Evolutionary conservation across 768 basidiomycete species (phyloP).

Genomic region (Solioccasus polychromus): DNA sequence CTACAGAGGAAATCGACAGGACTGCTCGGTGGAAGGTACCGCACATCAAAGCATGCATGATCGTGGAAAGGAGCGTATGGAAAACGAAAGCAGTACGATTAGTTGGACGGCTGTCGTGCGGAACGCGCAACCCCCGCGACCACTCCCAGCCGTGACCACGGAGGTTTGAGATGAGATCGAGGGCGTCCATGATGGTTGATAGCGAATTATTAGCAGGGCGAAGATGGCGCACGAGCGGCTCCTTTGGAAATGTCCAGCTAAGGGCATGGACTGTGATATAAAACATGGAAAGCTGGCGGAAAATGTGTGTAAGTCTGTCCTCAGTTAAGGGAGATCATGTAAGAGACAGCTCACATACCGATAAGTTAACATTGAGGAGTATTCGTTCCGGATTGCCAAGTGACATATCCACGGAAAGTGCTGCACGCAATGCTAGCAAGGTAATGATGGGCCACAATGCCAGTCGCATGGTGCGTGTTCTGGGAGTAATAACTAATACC

Average conservation of each 20-base stretch:
- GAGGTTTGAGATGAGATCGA: slow-evolving; percentile 49
- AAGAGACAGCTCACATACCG: slow-evolving; percentile 4
- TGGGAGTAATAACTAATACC: slow-evolving; percentile 45
- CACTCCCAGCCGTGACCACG: slow-evolving; percentile 63
- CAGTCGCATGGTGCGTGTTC: slow-evolving; percentile 42
- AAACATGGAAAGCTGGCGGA: slow-evolving; percentile 3
- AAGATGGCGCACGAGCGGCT: too few species aligned
- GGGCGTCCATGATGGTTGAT: slow-evolving; percentile 33
- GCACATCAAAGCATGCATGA: slow-evolving; percentile 38
- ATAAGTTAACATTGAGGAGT: slow-evolving; percentile 8
- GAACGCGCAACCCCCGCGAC: slow-evolving; percentile 32
- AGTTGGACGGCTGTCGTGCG: slow-evolving; percentile 38
- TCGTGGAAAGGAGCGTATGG: slow-evolving; percentile 31
- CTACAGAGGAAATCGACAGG: slow-evolving; percentile 43
- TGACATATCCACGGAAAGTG: slow-evolving; percentile 16
- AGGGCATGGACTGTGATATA: too few species aligned
- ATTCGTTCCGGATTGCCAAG: not conserved
- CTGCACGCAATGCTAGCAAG: slow-evolving; percentile 40
- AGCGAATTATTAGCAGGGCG: not conserved
- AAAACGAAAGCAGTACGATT: slow-evolving; percentile 38
- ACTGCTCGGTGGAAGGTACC: slow-evolving; percentile 47
- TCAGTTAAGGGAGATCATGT: not conserved
- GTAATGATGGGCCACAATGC: slow-evolving; percentile 47
- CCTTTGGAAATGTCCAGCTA: too few species aligned
- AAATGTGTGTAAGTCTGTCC: not conserved